These are phyloP conservation scores for Penicillium diatomitis DNA, from an alignment of 495 filamentous ascomycete genomes.

Conservation along the genomic window DNA sequence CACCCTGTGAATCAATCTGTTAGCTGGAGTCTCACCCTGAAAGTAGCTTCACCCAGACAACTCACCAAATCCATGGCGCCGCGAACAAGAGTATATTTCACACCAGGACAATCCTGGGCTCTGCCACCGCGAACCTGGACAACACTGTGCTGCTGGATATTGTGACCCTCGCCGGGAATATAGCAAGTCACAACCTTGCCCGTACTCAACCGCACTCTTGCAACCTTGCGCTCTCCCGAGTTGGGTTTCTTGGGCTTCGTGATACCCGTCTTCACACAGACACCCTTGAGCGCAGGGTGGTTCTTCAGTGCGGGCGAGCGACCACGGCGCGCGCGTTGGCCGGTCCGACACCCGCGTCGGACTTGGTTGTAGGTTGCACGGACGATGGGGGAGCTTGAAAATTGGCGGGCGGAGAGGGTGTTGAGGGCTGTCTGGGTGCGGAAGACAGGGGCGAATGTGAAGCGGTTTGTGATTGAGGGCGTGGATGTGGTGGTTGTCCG, in stretches of 20 bases:
- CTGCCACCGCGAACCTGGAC: constrained; percentile 87
- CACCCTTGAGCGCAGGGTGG: constrained; percentile 81
- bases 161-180: constrained; percentile 96
- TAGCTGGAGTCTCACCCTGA: background rate
- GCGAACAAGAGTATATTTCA: constrained; percentile 87
- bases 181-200: constrained; percentile 82
- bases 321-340: constrained; percentile 68
- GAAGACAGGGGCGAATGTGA: constrained; percentile 30
- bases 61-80: constrained; percentile 91
- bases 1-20: constrained; percentile 50
- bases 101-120: constrained; percentile 95
- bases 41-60: constrained; percentile 7
- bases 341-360: constrained; percentile 62
- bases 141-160: constrained; percentile 97
- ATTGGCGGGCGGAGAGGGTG: constrained; percentile 21
- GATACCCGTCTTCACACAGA: constrained; percentile 84
- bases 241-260: constrained; percentile 98
- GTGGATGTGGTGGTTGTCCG: constrained; percentile 4
- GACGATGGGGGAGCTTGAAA: constrained; percentile 34
- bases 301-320: constrained; percentile 75
- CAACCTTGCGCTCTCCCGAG: constrained; percentile 88
- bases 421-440: constrained; percentile 20
- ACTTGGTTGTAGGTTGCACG: constrained; percentile 46
- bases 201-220: constrained; percentile 76
- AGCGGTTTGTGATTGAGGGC: constrained; percentile 13